A percentile compares a stretch with the other conserved stretches of the same genome.
Conservation (phyloP, 768 basidiomycete species). For the Termitomyces sp. region DNA sequence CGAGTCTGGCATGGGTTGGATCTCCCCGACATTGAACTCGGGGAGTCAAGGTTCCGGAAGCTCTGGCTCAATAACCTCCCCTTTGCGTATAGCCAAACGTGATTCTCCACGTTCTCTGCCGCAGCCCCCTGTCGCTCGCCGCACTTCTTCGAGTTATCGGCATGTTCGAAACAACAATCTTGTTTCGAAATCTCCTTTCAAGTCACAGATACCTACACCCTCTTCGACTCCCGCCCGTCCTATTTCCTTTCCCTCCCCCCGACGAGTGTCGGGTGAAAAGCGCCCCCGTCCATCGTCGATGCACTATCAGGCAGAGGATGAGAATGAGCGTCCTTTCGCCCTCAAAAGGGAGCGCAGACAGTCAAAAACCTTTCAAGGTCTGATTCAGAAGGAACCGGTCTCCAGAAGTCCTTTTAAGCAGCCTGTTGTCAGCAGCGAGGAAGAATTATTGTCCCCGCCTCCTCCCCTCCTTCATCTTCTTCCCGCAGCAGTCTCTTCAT, state of each 20-base stretch:
- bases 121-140: constrained; percentile 56
- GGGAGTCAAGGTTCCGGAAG: constrained; percentile 27
- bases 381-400: constrained; percentile 74
- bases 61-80: constrained; percentile 47
- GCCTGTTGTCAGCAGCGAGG: constrained; percentile 21
- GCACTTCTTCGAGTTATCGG: constrained; percentile 75
- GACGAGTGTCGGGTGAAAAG: constrained; percentile 74
- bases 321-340: constrained; percentile 69
- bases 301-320: constrained; percentile 60
- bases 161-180: constrained; percentile 76
- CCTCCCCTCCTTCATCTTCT: constrained; percentile 5
- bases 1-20: constrained; percentile 65
- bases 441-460: constrained; percentile 11
- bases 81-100: constrained; percentile 73
- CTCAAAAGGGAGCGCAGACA: constrained; percentile 72
- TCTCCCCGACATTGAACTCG: constrained; percentile 36
- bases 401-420: constrained; percentile 78
- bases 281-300: constrained; percentile 70
- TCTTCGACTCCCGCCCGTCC: constrained; percentile 34
- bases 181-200: constrained; percentile 86
- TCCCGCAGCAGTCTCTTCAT: constrained; percentile 3
- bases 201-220: constrained; percentile 56
- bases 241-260: constrained; percentile 31
- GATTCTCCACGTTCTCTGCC: constrained; percentile 42
- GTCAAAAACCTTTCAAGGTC: constrained; percentile 69